Percentiles rank a stretch among this genome's conserved stretches.
These are phyloP conservation scores for Neonectria punicea DNA, from an alignment of 2,329 filamentous ascomycete species.

Conservation along the genomic window DNA sequence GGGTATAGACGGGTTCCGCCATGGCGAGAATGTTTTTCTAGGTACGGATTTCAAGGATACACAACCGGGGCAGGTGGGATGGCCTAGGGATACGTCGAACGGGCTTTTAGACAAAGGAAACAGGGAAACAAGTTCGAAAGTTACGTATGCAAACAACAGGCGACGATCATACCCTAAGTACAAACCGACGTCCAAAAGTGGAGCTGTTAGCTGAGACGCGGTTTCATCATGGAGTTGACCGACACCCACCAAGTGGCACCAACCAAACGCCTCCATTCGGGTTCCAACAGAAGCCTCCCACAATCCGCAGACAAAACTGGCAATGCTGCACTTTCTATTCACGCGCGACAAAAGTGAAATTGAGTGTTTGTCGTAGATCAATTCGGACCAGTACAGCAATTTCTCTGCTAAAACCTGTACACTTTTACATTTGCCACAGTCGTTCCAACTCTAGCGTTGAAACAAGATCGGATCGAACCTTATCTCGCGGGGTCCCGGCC, in stretches of 20 bases:
- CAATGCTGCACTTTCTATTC: neutral
- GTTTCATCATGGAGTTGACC: slow-evolving; percentile 21
- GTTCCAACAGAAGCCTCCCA: slow-evolving; percentile 2
- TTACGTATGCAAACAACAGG: slow-evolving; percentile 17
- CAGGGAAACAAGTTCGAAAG: slow-evolving; percentile 19
- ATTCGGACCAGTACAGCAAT: neutral
- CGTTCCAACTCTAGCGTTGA: neutral
- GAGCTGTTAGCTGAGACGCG: slow-evolving; percentile 25
- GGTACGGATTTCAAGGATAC: neutral
- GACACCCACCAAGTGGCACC: slow-evolving; percentile 5
- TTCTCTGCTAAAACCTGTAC: no score
- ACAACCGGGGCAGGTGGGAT: neutral
- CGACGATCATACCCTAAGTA: slow-evolving; percentile 9
- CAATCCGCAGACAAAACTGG: neutral
- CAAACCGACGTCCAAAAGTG: slow-evolving; percentile 24
- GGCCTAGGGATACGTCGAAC: neutral
- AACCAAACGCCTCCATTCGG: slow-evolving; percentile 10
- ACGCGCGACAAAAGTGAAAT: neutral
- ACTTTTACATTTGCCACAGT: neutral
- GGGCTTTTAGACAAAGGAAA: slow-evolving; percentile 14
- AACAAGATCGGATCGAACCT: slow-evolving; percentile 14
- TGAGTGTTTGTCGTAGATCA: neutral
- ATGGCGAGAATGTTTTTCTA: slow-evolving; percentile 18
- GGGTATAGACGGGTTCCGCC: slow-evolving; percentile 37
- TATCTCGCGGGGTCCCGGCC: neutral